Evolutionary conservation across 2,329 filamentous ascomycete genomes (phyloP), one percentile per base, ranked within the genome.

Genomic region (Botrytis elliptica): DNA sequence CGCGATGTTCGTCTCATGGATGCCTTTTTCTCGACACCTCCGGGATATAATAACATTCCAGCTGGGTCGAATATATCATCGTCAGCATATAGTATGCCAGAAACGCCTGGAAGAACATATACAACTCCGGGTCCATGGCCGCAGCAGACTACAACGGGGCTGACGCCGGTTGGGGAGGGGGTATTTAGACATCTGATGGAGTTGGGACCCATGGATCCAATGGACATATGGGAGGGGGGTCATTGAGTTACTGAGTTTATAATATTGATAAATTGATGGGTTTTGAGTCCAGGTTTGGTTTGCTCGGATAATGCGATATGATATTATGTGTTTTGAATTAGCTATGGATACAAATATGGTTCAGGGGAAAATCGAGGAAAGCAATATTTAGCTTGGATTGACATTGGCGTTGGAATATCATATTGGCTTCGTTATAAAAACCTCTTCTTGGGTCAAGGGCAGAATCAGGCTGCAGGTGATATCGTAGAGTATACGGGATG

Each of bases 111-210:
- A 14, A 57, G 52, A 29, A 29, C 52, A 33, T 57, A 57, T 33
- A 29, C n/a, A 16, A 57, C 14, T 18, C 14, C 52, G 18, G 52
- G 12, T 18, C n/a, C 52, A 4, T 57, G 87, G 22, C 22, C 22
- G 73, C 75, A 66, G 78, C 85, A 46, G 77, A 81, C 59, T 82
- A 81, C 62, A 70, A 81, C 83, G 29, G 85, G 84, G 14, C 86
- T 89, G 82, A 86, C 86, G 33, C 87, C 87, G 8, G 85, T 88
- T 22, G 85, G 87, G 0, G 88, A 90, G 67, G 88, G 88, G 0
- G 85, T 90, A 62, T 81, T 90, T 65, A 83, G 87, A 73, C 85
- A 87, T 14, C 81, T 90, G 73, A 88, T 89, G 85, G 86, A 85
- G 72, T 86, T 90, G 83, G 86, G 86, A 12, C 84, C 9, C 44